Conservation (phyloP, 2,329 filamentous ascomycete species). For the Calonectria leucothoes region DNA sequence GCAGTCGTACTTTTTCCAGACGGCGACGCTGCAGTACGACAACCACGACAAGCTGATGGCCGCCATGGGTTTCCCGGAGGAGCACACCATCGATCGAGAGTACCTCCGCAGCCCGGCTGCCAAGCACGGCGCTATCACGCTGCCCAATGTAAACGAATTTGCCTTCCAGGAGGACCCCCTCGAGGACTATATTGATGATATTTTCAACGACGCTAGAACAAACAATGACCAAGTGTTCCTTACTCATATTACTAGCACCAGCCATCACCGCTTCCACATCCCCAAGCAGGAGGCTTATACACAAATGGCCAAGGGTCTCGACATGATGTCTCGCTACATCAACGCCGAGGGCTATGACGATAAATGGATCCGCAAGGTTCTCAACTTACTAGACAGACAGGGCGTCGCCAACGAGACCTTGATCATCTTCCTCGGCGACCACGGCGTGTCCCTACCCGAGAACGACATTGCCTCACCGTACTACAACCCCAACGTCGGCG, state of each 20-base stretch:
- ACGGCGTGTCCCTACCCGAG: slow-evolving; percentile 48
- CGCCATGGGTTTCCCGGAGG: slow-evolving; percentile 44
- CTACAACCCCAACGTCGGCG: not conserved
- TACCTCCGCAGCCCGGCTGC: slow-evolving; percentile 44
- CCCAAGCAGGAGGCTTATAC: not conserved
- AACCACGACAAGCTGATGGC: slow-evolving; percentile 47
- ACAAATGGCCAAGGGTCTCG: not conserved
- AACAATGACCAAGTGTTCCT: not conserved
- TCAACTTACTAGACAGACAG: slow-evolving; percentile 43
- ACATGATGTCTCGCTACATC: not conserved
- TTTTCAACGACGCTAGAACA: not conserved
- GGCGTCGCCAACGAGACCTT: slow-evolving; percentile 48
- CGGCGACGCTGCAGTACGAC: slow-evolving; percentile 48
- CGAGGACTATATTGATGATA: not conserved
- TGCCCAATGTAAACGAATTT: not conserved
- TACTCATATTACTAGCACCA: not conserved
- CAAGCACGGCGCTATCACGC: not conserved
- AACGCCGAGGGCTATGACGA: not conserved
- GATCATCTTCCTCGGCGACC: slow-evolving; percentile 47
- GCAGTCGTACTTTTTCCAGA: slow-evolving; percentile 48
- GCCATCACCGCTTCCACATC: not conserved
- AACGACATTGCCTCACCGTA: slow-evolving; percentile 42
- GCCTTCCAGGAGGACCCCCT: not conserved
- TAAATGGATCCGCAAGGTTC: not conserved
- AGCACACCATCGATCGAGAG: slow-evolving; percentile 42